Evolutionary conservation across 1,284 basidiomycete species (phyloP).

Genomic region (Butyriboletus appendiculatus): DNA sequence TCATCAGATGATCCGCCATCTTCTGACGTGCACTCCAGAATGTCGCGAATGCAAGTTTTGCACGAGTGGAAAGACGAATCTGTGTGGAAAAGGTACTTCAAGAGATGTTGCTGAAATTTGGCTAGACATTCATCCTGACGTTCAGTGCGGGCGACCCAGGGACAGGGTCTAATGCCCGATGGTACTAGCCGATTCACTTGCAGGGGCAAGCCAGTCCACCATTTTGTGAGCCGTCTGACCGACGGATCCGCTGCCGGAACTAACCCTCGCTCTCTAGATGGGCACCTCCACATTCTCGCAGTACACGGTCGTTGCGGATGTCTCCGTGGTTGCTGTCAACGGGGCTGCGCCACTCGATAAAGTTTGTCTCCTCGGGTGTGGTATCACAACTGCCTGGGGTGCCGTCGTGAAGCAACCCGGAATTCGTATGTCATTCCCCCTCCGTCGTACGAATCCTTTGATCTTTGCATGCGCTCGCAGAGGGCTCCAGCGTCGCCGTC

Average conservation of each 20-base stretch:
- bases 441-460: neutral
- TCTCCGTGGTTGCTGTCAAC: slow-evolving; percentile 92
- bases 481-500: slow-evolving; percentile 86
- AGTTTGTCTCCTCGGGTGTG: slow-evolving; percentile 93
- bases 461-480: slow-evolving; percentile 40
- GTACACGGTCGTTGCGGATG: slow-evolving; percentile 98
- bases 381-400: slow-evolving; percentile 97
- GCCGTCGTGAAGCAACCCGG: slow-evolving; percentile 82
- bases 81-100: slow-evolving; percentile 80
- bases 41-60: slow-evolving; percentile 98
- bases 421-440: slow-evolving; percentile 54
- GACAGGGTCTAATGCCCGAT: slow-evolving; percentile 97
- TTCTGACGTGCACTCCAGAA: slow-evolving; percentile 50
- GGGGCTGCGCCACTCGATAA: slow-evolving; percentile 89
- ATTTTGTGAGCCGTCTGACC: slow-evolving; percentile 71
- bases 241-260: neutral
- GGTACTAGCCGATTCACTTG: slow-evolving; percentile 88
- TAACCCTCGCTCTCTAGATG: slow-evolving; percentile 64
- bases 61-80: slow-evolving; percentile 98
- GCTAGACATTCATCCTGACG: slow-evolving; percentile 8
- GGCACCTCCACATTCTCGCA: slow-evolving; percentile 98
- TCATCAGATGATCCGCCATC: neutral
- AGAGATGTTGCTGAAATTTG: neutral
- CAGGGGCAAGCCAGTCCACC: slow-evolving; percentile 86
- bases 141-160: slow-evolving; percentile 89